These are phyloP conservation scores for Leucoagaricus sp. DNA, from an alignment of 1,284 basidiomycete genomes.

Conservation along the genomic window DNA sequence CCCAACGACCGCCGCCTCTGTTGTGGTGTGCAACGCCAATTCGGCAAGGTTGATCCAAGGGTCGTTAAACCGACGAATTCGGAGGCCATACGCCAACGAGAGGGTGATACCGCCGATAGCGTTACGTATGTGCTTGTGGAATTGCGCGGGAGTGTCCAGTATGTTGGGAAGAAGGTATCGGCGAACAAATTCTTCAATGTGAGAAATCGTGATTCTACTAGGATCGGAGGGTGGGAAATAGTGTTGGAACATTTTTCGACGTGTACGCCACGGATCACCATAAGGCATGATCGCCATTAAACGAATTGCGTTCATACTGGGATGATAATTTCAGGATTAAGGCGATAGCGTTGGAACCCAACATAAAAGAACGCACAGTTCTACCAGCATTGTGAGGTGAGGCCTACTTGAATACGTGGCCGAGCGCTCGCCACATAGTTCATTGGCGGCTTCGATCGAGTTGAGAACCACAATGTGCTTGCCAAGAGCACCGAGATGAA, in stretches of 20 bases:
- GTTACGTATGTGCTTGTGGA: slow-evolving; percentile 3
- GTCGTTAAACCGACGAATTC: slow-evolving; percentile 3
- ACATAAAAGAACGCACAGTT: not conserved
- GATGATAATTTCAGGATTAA: not conserved
- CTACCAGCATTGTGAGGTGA: slow-evolving; percentile 4
- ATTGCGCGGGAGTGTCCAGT: not conserved
- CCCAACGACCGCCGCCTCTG: slow-evolving; percentile 10
- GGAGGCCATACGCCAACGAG: slow-evolving; percentile 6
- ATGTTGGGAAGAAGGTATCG: slow-evolving; percentile 7
- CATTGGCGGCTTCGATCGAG: slow-evolving; percentile 23
- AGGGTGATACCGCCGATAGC: slow-evolving; percentile 5
- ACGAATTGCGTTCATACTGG: not conserved
- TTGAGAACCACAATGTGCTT: slow-evolving; percentile 37
- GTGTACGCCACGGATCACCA: slow-evolving; percentile 11
- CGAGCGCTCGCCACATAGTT: slow-evolving; percentile 8
- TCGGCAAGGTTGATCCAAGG: slow-evolving; percentile 8
- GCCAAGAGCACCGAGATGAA: slow-evolving; percentile 6
- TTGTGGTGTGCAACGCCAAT: not conserved
- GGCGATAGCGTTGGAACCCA: too few relatives aligned
- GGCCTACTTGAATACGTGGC: slow-evolving; percentile 8
- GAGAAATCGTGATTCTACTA: slow-evolving; percentile 4
- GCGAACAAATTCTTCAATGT: slow-evolving; percentile 5
- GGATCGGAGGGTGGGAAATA: slow-evolving; percentile 10
- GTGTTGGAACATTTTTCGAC: slow-evolving; percentile 13
- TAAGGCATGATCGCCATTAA: slow-evolving; percentile 14